Evolutionary conservation across 2,329 filamentous ascomycete genomes (phyloP), one percentile per base, ranked within the genome.

Genomic region (Purpureocillium takamizusanense): DNA sequence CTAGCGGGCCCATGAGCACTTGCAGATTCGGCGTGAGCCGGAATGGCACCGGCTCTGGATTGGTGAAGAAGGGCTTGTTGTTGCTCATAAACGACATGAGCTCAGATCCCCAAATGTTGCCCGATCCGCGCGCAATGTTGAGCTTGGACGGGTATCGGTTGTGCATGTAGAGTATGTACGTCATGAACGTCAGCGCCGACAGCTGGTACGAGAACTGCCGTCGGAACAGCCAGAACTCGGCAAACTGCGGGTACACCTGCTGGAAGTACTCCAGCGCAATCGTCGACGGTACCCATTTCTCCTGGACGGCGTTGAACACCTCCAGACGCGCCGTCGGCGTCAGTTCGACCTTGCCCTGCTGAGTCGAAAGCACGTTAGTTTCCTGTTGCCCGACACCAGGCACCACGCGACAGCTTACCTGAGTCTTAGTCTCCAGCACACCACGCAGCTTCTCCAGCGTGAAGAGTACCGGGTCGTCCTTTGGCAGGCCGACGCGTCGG

Each of bases 181-280:
- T 97, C 84, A 98, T 95, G 66, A 98, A 98, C 1, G 92, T 95
- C 46, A 97, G 74, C 2, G 89, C 80, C 15, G 92, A 90, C 44
- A 95, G 81, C 63, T 98, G 92, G 68, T 97, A 95, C 16, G 87
- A 85, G 65, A 98, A 95, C 48, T 95, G 89, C 42, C 89, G 82
- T 42, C 92, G 85, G 86, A 99, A 99, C 41, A 98, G 76, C 88
- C 90, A 98, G 70, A 97, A 95, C 53, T 95, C 89, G 33, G 85
- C 78, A 61, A 86, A 98, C 46, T 86, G 83, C 23, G 88, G 84
- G 64, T 92, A 97, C 5, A 81, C 85, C 48, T 75, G 71, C 56
- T 89, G 85, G 76, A 95, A 95, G 67, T 90, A 95, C 48, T 94
- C 80, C 38, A 94, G 74, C 16, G 83, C 81, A 42, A 97, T 69